Evolutionary conservation across 768 basidiomycete genomes (phyloP), one percentile per base, ranked within the genome.

Genomic region (Phallus indusiatus): DNA sequence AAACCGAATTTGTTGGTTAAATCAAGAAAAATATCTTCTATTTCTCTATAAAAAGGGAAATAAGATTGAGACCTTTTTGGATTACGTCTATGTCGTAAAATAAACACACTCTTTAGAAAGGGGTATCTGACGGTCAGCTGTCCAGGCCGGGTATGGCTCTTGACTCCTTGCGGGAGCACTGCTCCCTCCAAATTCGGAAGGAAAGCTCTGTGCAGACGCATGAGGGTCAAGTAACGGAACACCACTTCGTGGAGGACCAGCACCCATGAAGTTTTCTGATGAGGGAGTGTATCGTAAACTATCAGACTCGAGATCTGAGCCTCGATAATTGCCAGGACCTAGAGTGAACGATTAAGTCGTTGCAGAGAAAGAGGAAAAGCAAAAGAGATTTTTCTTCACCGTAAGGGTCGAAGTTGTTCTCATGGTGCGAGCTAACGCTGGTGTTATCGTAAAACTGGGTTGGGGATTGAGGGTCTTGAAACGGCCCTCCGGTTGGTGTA

Each of bases 1-100:
- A 99, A 99, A 59, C 96, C 96, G 70, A 99, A 99, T 75, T 99
- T 99, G 76, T 97, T 93, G 47, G 93, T 86, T 61, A 99, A 82
- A 73, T 99, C 96, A 66, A 97, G 86, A 70, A 98, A 92, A 63
- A 99, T 95, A 71, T 98, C 96, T 72, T 97, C 96, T 59, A 98
- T 97, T 72, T 97, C 95, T 71, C 66, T 65, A 55, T 12, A 24
- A 1, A 47, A 6, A 17, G 47, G 47, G 16, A 18, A 51, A 17
- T 8, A 34, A 18, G 1, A 18, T n/a, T 3, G 47, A 53, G 18
- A 60, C 28, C 28, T 28, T 7, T 28, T 28, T 28, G 53, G 14
- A 24, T 18, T 1, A 21, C 28, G 35, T n/a, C 5, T 22, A 24
- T 14, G 37, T 33, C 42, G n/a, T n/a, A n/a, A n/a, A 17, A 36